phyloP scores from a whole-genome alignment of 306 rosid species.

The Myrica gale region DNA sequence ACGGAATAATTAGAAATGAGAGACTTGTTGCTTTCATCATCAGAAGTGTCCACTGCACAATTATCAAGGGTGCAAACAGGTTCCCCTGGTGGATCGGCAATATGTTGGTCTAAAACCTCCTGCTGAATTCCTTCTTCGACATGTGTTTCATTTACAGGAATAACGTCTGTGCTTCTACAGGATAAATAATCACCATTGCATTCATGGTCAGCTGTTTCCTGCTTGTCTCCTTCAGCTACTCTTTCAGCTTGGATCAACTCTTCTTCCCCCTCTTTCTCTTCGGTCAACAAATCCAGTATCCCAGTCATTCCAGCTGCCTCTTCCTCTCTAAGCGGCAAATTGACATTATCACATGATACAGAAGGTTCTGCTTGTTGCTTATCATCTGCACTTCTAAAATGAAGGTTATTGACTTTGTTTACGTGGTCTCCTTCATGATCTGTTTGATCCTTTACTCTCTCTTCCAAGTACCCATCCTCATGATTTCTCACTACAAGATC shows the following conservation, averaged over 20 bases:
- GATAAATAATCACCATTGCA: slow-evolving; percentile 23
- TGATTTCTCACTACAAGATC: slow-evolving; percentile 30
- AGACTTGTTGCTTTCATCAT: slow-evolving; percentile 30
- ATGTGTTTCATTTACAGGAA: slow-evolving; percentile 29
- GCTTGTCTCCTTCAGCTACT: slow-evolving; percentile 29
- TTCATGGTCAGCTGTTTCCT: slow-evolving; percentile 22
- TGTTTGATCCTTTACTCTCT: slow-evolving; percentile 31
- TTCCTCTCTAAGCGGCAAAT: slow-evolving; percentile 26
- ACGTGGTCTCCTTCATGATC: slow-evolving; percentile 32
- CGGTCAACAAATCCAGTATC: slow-evolving; percentile 24
- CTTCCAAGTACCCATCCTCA: slow-evolving; percentile 29
- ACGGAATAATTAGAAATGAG: slow-evolving; percentile 32
- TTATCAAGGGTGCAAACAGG: slow-evolving; percentile 31
- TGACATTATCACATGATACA: slow-evolving; percentile 8
- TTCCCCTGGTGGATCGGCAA: slow-evolving; percentile 17
- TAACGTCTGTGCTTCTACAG: slow-evolving; percentile 14
- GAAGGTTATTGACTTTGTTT: slow-evolving; percentile 31
- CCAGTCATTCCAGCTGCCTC: slow-evolving; percentile 25
- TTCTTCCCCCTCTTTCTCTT: slow-evolving; percentile 31
- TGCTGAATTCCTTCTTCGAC: slow-evolving; percentile 23
- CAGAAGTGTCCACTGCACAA: slow-evolving; percentile 28
- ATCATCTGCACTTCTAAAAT: slow-evolving; percentile 13
- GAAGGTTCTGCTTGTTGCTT: slow-evolving; percentile 30
- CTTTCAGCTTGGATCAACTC: slow-evolving; percentile 27
- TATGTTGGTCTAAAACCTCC: slow-evolving; percentile 26